phyloP scores from a whole-genome alignment of 1,139 yeast genomes.

The Pneumocystis oryctolagi region DNA sequence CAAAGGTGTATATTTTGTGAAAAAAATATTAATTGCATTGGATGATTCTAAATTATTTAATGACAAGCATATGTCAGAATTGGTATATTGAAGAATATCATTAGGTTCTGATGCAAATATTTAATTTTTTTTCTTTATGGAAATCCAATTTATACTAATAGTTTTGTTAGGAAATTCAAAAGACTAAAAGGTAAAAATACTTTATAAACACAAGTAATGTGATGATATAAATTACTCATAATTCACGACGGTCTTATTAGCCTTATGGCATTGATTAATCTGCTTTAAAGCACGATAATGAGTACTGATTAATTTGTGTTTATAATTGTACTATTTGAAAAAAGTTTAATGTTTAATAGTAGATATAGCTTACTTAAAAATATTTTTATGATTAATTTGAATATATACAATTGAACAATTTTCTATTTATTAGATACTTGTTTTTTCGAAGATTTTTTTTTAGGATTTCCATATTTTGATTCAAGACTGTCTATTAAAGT shows the following conservation, averaged over 20 bases:
- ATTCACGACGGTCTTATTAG: conserved; percentile 1
- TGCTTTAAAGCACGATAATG: neutral
- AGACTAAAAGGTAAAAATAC: neutral
- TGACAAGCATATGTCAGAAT: neutral
- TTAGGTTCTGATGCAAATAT: neutral
- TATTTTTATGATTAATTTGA: neutral
- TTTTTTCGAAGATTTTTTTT: neutral
- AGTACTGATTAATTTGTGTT: conserved; percentile 1
- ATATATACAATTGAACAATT: neutral
- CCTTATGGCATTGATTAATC: neutral
- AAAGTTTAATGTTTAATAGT: neutral
- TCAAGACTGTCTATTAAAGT: conserved; percentile 37
- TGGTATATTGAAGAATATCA: neutral
- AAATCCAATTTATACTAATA: neutral
- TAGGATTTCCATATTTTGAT: conserved; percentile 29
- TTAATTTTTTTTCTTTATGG: neutral
- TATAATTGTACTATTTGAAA: neutral
- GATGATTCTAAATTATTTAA: neutral
- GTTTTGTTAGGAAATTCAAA: neutral
- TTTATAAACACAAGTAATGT: neutral
- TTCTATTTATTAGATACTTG: neutral
- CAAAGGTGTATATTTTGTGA: neutral
- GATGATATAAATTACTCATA: neutral
- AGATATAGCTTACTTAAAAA: neutral
- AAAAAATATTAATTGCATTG: neutral